These are phyloP conservation scores for Raphanus raphanistrum DNA, from an alignment of 345 rosid species.

Conservation along the genomic window DNA sequence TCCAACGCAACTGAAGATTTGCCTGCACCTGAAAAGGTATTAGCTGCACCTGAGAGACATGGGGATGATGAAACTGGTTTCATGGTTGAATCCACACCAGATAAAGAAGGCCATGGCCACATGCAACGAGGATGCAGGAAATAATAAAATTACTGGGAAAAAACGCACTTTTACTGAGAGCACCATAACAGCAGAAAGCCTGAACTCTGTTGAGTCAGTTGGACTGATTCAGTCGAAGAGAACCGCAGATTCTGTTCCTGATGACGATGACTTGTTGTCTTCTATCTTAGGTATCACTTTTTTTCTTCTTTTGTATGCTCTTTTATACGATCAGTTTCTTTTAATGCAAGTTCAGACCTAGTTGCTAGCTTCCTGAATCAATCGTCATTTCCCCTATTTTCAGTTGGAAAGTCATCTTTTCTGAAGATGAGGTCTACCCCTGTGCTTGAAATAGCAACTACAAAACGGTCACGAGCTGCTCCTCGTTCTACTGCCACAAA, in stretches of 20 bases:
- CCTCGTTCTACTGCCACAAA: slow-evolving; percentile 60
- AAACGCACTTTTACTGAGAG: slow-evolving; percentile 79
- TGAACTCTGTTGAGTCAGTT: slow-evolving; percentile 68
- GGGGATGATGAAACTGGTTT: slow-evolving; percentile 55
- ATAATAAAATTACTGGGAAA: slow-evolving; percentile 57
- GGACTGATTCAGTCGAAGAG: slow-evolving; percentile 56
- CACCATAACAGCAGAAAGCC: slow-evolving; percentile 60
- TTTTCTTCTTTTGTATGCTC: not conserved
- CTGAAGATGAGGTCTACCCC: slow-evolving; percentile 79
- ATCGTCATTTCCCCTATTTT: slow-evolving; percentile 13
- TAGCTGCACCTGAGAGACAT: slow-evolving; percentile 52
- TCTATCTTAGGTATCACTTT: slow-evolving; percentile 81
- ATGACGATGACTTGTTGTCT: slow-evolving; percentile 89
- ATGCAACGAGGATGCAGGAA: slow-evolving; percentile 46
- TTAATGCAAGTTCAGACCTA: not conserved
- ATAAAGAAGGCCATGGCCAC: slow-evolving; percentile 47
- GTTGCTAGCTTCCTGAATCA: slow-evolving; percentile 9
- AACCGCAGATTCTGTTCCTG: slow-evolving; percentile 74
- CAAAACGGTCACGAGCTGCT: slow-evolving; percentile 62
- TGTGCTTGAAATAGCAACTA: slow-evolving; percentile 56
- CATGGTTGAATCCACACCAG: slow-evolving; percentile 62
- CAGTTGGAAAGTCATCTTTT: slow-evolving; percentile 88
- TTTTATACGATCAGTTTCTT: not conserved
- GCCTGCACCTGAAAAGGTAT: slow-evolving; percentile 79
- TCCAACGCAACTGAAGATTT: slow-evolving; percentile 43